Conservation (phyloP, 371 early-diverging fungal species). For the Mucor indicus region DNA sequence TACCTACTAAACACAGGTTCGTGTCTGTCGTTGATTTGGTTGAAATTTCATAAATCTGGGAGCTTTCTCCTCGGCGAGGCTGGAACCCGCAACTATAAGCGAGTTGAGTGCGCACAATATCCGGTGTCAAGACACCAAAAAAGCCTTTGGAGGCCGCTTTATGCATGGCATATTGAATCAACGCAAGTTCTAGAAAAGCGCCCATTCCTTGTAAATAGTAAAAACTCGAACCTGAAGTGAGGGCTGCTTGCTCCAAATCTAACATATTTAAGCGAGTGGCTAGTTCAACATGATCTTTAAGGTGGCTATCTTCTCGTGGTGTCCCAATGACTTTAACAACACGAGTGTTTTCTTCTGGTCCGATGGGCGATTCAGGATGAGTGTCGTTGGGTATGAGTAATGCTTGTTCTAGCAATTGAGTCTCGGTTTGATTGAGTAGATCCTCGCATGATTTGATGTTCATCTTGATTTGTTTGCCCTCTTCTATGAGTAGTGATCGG, state of each 20-base stretch:
- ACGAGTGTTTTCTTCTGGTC: slow-evolving; percentile 60
- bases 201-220: slow-evolving; percentile 85
- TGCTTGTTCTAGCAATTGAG: slow-evolving; percentile 51
- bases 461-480: slow-evolving; percentile 51
- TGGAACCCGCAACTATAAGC: slow-evolving; percentile 91
- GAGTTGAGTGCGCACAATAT: slow-evolving; percentile 77
- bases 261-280: slow-evolving; percentile 62
- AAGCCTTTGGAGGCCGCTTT: slow-evolving; percentile 74
- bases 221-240: slow-evolving; percentile 83
- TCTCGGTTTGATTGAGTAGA: slow-evolving; percentile 36
- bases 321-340: slow-evolving; percentile 48
- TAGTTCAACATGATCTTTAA: slow-evolving; percentile 72
- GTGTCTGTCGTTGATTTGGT: slow-evolving; percentile 25
- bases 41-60: slow-evolving; percentile 79
- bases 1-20: slow-evolving; percentile 76
- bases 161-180: slow-evolving; percentile 85
- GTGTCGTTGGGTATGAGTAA: slow-evolving; percentile 72
- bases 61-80: slow-evolving; percentile 70
- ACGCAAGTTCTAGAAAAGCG: slow-evolving; percentile 81
- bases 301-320: slow-evolving; percentile 14
- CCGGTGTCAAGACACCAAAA: slow-evolving; percentile 78
- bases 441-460: slow-evolving; percentile 38
- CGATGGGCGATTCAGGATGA: slow-evolving; percentile 64
- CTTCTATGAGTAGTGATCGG: slow-evolving; percentile 30
- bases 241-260: slow-evolving; percentile 85